Evolutionary conservation across 805 yeast genomes (phyloP), one percentile per base, ranked within the genome.

Genomic region (Millerozyma acaciae): DNA sequence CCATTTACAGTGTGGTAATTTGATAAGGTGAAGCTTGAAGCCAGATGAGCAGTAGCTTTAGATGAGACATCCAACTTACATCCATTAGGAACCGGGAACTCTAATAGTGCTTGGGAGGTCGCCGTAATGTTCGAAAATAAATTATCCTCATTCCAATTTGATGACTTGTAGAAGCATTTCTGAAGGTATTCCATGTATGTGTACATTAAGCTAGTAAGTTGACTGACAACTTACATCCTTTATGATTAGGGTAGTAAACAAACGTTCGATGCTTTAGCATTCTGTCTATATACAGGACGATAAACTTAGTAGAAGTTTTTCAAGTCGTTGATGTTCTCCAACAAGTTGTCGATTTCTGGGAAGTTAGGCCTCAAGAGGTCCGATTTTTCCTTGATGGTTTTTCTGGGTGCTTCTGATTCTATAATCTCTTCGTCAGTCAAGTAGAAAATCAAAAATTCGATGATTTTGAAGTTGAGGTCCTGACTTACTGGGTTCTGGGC

Each of bases 141-240:
- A 55, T 83, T 83, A 43, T 84, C 86, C 37, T 76, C 75, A 45
- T 80, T 78, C 97, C 97, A 89, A 4, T 72, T 71, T 1, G 94
- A 79, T 16, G 81, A 55, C 23, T 66, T 58, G 54, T 81, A 75
- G 60, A 84, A 90, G 44, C 84, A 75, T 57, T 73, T 69, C 45
- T 81, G 80, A 20, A 90, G 74, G 55, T 81, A 83, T 47, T 90
- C 96, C 95, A 90, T 87, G 62, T 84, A 89, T 26, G 76, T 73
- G 40, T 79, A 65, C 96, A 87, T 87, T 14, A 24, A 27, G 26
- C 8, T 15, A 21, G 14, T 16, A 4, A 9, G 21, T 16, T 16
- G n/a, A 15, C 19, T 4, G 16, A 21, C 4, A 26, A n/a, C n/a
- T n/a, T n/a, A n/a, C n/a, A n/a, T n/a, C n/a, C n/a, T n/a, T n/a